phyloP scores from a whole-genome alignment of 345 rosid species.

The Dipteronia sinensis region DNA sequence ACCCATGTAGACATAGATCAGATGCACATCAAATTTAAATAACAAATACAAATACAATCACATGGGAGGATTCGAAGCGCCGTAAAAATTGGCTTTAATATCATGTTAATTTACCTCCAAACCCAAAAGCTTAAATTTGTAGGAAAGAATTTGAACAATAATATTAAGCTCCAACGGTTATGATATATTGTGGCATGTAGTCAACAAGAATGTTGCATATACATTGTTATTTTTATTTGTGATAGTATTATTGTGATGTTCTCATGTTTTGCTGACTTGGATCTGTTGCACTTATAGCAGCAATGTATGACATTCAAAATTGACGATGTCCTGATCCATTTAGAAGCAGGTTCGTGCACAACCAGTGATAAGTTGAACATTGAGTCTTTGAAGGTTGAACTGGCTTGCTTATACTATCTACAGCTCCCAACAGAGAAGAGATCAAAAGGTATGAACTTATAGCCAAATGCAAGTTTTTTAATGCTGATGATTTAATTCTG shows the following conservation, averaged over 20 bases:
- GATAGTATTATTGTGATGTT: not conserved
- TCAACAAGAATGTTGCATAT: not conserved
- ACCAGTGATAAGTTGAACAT: constrained; percentile 39
- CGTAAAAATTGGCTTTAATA: not conserved
- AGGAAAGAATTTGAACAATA: not conserved
- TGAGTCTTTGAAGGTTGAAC: constrained; percentile 71
- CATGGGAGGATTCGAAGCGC: not conserved
- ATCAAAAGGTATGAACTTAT: constrained; percentile 60
- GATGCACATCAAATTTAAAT: not conserved
- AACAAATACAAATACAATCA: not conserved
- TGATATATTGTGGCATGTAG: not conserved
- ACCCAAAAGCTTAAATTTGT: no score
- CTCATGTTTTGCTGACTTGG: constrained; percentile 19
- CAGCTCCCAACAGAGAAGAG: constrained; percentile 75
- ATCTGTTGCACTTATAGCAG: constrained; percentile 48
- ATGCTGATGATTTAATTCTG: not conserved
- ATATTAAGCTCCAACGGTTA: not conserved
- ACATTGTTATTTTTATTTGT: not conserved
- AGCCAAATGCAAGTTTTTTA: constrained; percentile 1
- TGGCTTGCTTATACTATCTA: constrained; percentile 81
- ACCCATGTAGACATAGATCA: not conserved
- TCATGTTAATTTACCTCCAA: no score
- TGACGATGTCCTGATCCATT: constrained; percentile 44
- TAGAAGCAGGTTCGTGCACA: constrained; percentile 43
- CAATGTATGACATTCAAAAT: constrained; percentile 53